Percentiles rank a stretch among this genome's conserved stretches.
phyloP scores from a whole-genome alignment of 2,329 filamentous ascomycete species.

The Aspergillus pseudoglaucus region DNA sequence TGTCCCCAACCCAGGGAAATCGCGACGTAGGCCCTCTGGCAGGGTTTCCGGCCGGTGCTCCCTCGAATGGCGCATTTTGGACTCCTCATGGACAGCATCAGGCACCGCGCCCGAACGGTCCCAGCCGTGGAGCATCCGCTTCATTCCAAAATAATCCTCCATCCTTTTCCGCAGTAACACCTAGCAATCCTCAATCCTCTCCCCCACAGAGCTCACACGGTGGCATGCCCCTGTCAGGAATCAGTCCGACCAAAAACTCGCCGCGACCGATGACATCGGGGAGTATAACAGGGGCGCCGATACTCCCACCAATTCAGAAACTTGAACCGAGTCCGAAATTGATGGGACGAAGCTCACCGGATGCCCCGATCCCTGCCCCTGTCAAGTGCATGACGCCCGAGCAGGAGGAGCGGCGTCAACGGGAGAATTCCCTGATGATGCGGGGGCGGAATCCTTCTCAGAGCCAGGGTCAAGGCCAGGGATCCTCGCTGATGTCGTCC shows the following conservation, averaged over 20 bases:
- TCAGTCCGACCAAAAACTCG: conserved; percentile 43
- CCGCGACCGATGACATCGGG: conserved; percentile 33
- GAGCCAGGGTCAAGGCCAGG: conserved; percentile 1
- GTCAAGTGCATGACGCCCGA: conserved; percentile 40
- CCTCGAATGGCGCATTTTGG: conserved; percentile 25
- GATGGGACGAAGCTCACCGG: conserved; percentile 38
- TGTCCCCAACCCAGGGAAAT: conserved; percentile 46
- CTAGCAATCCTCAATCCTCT: conserved; percentile 28
- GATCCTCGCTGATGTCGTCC: conserved; percentile 20
- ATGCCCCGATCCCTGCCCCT: conserved; percentile 36
- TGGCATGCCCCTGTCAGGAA: conserved; percentile 34
- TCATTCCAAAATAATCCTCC: conserved; percentile 24
- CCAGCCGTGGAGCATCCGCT: conserved; percentile 19
- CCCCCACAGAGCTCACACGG: conserved; percentile 31
- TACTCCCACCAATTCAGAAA: conserved; percentile 36
- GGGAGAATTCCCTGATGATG: conserved; percentile 29
- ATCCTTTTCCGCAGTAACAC: conserved; percentile 29
- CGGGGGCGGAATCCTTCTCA: background rate
- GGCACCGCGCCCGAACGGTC: conserved; percentile 24
- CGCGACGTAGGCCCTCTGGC: conserved; percentile 42
- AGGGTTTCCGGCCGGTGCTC: conserved; percentile 31
- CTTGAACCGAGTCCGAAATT: conserved; percentile 39
- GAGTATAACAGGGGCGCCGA: conserved; percentile 26
- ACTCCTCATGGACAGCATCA: conserved; percentile 28
- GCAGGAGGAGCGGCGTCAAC: conserved; percentile 35